Conservation (phyloP, 73 alveolate species). For the Effrenium voratum region DNA sequence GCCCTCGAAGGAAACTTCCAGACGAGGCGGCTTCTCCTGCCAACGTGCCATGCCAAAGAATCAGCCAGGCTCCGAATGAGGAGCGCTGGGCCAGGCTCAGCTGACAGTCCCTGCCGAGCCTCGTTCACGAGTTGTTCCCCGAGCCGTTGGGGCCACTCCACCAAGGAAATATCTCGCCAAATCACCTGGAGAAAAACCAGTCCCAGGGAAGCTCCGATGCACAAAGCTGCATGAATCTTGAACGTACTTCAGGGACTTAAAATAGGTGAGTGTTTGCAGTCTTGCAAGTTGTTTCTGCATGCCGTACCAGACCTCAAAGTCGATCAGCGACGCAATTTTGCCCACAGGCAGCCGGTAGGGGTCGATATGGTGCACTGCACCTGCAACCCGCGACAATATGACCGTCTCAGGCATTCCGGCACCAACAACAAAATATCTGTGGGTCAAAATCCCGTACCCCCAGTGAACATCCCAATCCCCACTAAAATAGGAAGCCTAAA, state of each 20-base stretch:
- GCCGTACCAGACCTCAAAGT: conserved; percentile 35
- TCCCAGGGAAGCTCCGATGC: not conserved
- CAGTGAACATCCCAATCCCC: no score
- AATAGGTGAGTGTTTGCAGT: not conserved
- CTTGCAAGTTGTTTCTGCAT: not conserved
- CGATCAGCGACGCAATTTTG: conserved; percentile 89
- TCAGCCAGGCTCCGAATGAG: no score
- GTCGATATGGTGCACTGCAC: conserved; percentile 90
- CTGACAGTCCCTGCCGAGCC: not conserved
- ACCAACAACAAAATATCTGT: no score
- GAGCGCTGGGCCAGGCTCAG: not conserved
- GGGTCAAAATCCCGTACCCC: no score
- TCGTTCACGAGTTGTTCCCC: conserved; percentile 64
- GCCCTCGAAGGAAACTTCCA: conserved; percentile 80
- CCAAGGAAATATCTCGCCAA: conserved; percentile 74
- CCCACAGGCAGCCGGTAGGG: conserved; percentile 89
- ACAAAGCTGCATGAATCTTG: not conserved
- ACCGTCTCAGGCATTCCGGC: no score
- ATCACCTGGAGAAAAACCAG: not conserved
- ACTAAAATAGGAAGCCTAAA: no score
- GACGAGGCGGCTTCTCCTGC: conserved; percentile 85
- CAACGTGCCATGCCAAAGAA: no score
- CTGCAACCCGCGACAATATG: no score
- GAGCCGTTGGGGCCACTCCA: conserved; percentile 94
- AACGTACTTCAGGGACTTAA: not conserved